These are phyloP conservation scores for Tricholoma bakamatsutake DNA, from an alignment of 768 basidiomycete species.

Conservation along the genomic window DNA sequence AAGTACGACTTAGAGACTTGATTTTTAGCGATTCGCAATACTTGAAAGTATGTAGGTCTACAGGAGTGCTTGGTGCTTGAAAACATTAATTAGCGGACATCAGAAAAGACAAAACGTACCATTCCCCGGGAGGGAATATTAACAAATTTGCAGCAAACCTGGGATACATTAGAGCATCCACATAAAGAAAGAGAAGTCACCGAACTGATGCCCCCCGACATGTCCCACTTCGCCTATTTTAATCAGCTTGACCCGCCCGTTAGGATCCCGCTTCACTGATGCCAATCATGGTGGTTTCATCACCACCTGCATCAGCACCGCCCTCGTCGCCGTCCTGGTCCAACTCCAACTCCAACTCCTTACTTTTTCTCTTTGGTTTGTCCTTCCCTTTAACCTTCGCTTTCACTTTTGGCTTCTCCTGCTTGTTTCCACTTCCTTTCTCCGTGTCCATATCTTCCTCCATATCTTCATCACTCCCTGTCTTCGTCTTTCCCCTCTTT, in stretches of 20 bases:
- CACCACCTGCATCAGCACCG: background rate
- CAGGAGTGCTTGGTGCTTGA: too few species aligned
- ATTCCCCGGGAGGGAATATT: too few species aligned
- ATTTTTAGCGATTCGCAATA: too few species aligned
- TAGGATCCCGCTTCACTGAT: slow-evolving; percentile 15
- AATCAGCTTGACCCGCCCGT: slow-evolving; percentile 22
- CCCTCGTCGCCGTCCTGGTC: background rate
- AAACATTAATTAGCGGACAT: too few species aligned
- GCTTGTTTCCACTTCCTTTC: background rate
- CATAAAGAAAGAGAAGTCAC: background rate
- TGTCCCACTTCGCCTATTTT: slow-evolving; percentile 67
- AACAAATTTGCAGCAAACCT: too few species aligned
- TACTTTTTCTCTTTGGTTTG: slow-evolving; percentile 1
- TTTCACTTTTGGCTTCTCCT: background rate
- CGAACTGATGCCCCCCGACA: slow-evolving; percentile 75
- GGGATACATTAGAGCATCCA: background rate
- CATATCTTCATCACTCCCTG: background rate
- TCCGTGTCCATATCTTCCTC: background rate
- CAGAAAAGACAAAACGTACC: too few species aligned
- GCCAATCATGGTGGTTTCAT: slow-evolving; percentile 1
- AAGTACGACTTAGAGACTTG: too few species aligned
- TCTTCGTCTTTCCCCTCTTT: too few species aligned
- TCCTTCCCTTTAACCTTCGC: slow-evolving; percentile 7
- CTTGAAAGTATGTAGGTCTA: too few species aligned
- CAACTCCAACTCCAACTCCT: background rate